A percentile compares a stretch with the other conserved stretches of the same genome.
Evolutionary conservation across 1,284 basidiomycete genomes (phyloP).

Genomic region (Ustilago tritici): DNA sequence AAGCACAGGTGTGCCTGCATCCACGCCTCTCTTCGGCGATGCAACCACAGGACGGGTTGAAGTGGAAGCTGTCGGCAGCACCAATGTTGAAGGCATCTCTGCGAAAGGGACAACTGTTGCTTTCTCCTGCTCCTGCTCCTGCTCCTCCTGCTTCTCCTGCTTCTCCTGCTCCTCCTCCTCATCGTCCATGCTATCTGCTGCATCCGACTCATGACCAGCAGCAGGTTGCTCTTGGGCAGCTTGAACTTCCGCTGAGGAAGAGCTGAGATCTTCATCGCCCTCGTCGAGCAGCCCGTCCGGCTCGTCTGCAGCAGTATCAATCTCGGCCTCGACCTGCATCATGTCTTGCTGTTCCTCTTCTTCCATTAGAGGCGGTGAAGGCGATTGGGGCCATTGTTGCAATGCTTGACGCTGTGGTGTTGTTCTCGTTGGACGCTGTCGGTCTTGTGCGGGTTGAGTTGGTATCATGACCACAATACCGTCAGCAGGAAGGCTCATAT

Average conservation of each 20-base stretch:
- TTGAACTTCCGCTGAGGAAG: neutral
- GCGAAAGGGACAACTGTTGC: neutral
- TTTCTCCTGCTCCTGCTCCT: neutral
- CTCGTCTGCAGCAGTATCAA: neutral
- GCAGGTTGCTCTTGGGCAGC: neutral
- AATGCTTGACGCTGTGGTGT: neutral
- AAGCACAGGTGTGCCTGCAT: conserved; percentile 37
- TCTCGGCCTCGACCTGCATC: conserved; percentile 26
- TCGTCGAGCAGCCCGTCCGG: neutral
- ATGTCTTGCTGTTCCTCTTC: conserved; percentile 27
- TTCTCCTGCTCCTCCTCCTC: no score
- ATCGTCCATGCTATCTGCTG: neutral
- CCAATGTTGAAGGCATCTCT: neutral
- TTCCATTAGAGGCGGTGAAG: conserved; percentile 30
- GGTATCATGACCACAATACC: conserved; percentile 35
- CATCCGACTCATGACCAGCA: neutral
- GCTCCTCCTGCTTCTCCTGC: no score
- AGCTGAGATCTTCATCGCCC: neutral
- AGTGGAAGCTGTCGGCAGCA: neutral
- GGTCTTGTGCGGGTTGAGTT: neutral
- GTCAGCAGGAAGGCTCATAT: conserved; percentile 13
- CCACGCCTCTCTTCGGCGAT: neutral
- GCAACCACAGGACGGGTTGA: neutral
- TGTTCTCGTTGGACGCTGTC: neutral
- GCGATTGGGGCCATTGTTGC: conserved; percentile 21